Conservation (phyloP, 257 asterid species). For the Penstemon newberryi region DNA sequence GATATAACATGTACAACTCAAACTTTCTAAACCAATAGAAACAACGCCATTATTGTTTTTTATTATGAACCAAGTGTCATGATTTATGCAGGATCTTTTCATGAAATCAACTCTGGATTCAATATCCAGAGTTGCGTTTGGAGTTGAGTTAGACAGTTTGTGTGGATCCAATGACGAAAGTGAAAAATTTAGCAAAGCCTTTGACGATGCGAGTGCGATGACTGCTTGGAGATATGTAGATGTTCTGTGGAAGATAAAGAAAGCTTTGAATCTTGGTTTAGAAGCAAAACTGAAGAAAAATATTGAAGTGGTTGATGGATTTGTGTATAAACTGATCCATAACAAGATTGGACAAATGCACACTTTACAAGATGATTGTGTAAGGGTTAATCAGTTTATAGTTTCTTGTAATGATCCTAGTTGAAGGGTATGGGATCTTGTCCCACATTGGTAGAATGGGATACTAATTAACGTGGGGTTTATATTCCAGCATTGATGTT, state of each 20-base stretch:
- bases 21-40: neutral
- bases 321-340: slow-evolving; percentile 47
- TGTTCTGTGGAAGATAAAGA: slow-evolving; percentile 53
- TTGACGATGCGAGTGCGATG: slow-evolving; percentile 52
- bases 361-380: slow-evolving; percentile 27
- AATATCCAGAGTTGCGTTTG: slow-evolving; percentile 51
- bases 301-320: slow-evolving; percentile 38
- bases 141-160: slow-evolving; percentile 48
- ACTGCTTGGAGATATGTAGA: slow-evolving; percentile 55
- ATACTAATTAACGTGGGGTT: too few relatives aligned
- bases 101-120: slow-evolving; percentile 58
- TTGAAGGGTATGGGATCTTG: too few relatives aligned
- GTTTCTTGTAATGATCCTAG: neutral
- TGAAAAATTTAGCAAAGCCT: slow-evolving; percentile 40
- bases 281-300: slow-evolving; percentile 46
- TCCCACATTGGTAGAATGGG: too few relatives aligned
- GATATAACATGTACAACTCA: slow-evolving; percentile 1
- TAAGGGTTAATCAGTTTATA: slow-evolving; percentile 21
- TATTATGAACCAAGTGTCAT: neutral
- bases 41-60: neutral
- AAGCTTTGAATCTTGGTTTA: slow-evolving; percentile 44
- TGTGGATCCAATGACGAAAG: slow-evolving; percentile 54
- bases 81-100: slow-evolving; percentile 45
- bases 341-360: slow-evolving; percentile 38
- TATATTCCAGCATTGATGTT: too few relatives aligned